Conservation (phyloP, 192 early-diverging fungal genomes). For the Pecoramyces ruminantium region DNA sequence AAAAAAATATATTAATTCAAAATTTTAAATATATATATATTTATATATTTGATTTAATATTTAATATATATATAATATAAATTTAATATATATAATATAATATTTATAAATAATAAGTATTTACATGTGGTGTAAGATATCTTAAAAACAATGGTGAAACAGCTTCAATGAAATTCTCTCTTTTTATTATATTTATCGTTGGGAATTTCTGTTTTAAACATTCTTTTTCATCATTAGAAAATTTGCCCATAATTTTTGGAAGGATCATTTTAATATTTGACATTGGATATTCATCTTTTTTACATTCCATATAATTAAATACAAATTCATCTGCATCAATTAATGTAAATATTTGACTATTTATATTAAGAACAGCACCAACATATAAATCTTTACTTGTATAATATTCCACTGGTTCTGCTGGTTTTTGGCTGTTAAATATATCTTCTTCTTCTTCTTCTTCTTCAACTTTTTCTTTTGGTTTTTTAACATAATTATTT, state of each 20-base stretch:
- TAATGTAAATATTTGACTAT: slow-evolving; percentile 26
- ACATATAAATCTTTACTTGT: slow-evolving; percentile 24
- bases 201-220: background rate
- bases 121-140: background rate
- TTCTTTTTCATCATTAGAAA: background rate
- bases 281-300: slow-evolving; percentile 5
- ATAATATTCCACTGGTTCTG: slow-evolving; percentile 19
- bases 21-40: slow-evolving; percentile 7
- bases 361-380: slow-evolving; percentile 27
- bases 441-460: slow-evolving; percentile 11
- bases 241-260: background rate
- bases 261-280: background rate
- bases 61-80: no score
- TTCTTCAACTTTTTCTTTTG: slow-evolving; percentile 16
- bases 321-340: slow-evolving; percentile 49
- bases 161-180: background rate
- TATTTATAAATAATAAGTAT: slow-evolving; percentile 9
- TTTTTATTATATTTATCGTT: slow-evolving; percentile 9
- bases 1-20: background rate
- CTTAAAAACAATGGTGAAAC: background rate
- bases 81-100: no score
- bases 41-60: slow-evolving; percentile 13
- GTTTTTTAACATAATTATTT: slow-evolving; percentile 31
- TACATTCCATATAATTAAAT: slow-evolving; percentile 28
- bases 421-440: background rate